Percentiles rank a stretch among this genome's conserved stretches.
Conservation (phyloP, 73 alveolate species). For the Blepharisma japonicum region DNA sequence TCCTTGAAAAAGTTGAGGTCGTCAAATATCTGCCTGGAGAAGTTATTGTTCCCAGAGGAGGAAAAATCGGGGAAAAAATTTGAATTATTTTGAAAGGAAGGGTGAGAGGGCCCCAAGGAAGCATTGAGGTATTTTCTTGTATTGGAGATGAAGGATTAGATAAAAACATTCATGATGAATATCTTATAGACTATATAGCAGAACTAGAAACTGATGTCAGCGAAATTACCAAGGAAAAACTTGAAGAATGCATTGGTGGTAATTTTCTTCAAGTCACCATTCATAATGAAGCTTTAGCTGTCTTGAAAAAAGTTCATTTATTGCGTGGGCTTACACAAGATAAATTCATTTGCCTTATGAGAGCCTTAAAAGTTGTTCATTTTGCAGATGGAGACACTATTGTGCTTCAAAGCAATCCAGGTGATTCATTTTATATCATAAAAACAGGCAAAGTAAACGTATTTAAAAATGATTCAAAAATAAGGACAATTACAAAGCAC, state of each 20-base stretch:
- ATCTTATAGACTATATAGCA: background rate
- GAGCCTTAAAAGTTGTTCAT: background rate
- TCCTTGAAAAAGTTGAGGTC: background rate
- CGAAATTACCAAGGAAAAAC: background rate
- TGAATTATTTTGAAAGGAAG: background rate
- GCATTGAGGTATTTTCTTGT: background rate
- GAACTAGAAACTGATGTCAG: background rate
- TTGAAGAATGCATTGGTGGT: slow-evolving; percentile 17
- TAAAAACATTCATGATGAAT: background rate
- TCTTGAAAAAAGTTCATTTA: slow-evolving; percentile 1
- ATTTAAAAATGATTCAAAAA: background rate
- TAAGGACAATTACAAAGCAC: slow-evolving; percentile 2
- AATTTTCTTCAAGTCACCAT: background rate
- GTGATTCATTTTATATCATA: background rate
- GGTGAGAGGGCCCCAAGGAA: background rate
- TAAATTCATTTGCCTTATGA: background rate
- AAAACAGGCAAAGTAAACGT: slow-evolving; percentile 21
- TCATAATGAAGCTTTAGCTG: background rate
- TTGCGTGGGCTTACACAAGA: slow-evolving; percentile 3
- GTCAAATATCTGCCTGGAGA: background rate
- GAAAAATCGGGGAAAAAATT: background rate
- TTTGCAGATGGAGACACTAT: background rate
- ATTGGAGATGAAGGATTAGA: background rate
- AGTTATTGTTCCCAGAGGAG: background rate
- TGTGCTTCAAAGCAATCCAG: background rate